phyloP scores from a whole-genome alignment of 306 rosid genomes.

The Glycyrrhiza uralensis region DNA sequence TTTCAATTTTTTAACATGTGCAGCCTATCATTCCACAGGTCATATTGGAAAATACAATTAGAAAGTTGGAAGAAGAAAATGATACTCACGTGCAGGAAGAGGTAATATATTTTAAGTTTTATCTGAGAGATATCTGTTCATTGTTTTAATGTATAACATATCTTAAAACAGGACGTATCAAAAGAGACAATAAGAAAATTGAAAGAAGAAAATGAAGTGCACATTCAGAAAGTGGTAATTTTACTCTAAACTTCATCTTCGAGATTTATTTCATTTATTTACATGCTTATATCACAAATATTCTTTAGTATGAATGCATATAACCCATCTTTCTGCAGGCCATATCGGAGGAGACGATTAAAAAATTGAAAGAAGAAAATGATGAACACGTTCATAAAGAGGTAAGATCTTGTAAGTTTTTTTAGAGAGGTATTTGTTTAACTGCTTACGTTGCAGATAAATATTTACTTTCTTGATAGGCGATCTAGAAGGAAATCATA shows the following conservation, averaged over 20 bases:
- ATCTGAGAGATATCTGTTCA: neutral
- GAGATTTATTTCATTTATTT: neutral
- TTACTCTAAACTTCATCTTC: slow-evolving; percentile 10
- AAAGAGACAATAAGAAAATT: slow-evolving; percentile 44
- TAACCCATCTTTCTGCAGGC: slow-evolving; percentile 18
- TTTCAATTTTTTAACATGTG: slow-evolving; percentile 7
- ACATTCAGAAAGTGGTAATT: slow-evolving; percentile 48
- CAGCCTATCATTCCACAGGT: slow-evolving; percentile 26
- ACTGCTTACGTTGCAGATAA: neutral
- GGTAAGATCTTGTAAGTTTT: slow-evolving; percentile 35
- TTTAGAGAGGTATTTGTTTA: neutral
- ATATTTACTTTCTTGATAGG: slow-evolving; percentile 11
- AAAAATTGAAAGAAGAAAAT: slow-evolving; percentile 39
- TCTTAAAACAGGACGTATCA: slow-evolving; percentile 27
- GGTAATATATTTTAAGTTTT: slow-evolving; percentile 36
- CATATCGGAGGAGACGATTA: slow-evolving; percentile 35
- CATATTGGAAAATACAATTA: slow-evolving; percentile 33
- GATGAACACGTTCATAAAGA: slow-evolving; percentile 38
- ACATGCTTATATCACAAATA: neutral
- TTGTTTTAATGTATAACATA: neutral
- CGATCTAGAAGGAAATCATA: slow-evolving; percentile 23
- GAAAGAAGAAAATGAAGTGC: slow-evolving; percentile 37
- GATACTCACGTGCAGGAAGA: slow-evolving; percentile 34
- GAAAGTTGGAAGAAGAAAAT: slow-evolving; percentile 41
- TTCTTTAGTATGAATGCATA: neutral